Evolutionary conservation across 345 rosid species (phyloP).

Genomic region (Populus simonii): DNA sequence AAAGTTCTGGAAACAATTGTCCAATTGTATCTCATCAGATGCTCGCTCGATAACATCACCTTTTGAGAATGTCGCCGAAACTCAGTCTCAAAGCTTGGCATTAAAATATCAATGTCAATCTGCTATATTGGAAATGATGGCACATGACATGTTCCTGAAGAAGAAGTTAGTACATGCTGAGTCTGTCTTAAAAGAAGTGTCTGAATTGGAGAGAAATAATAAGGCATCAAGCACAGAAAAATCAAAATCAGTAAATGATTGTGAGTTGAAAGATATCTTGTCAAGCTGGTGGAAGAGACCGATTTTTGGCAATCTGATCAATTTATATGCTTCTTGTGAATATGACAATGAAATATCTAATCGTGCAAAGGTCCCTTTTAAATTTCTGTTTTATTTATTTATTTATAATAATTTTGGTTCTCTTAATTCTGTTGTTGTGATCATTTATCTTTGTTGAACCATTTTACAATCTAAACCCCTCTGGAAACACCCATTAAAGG

Average conservation of each 20-base stretch:
- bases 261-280: conserved; percentile 45
- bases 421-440: background rate
- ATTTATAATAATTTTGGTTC: background rate
- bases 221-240: conserved; percentile 27
- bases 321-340: conserved; percentile 52
- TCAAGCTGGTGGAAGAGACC: conserved; percentile 61
- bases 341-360: conserved; percentile 45
- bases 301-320: conserved; percentile 49
- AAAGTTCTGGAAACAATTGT: conserved; percentile 64
- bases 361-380: conserved; percentile 47
- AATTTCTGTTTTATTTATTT: background rate
- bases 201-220: conserved; percentile 28
- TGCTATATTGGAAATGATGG: conserved; percentile 71
- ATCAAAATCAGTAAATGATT: conserved; percentile 29
- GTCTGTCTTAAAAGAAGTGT: conserved; percentile 36
- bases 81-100: conserved; percentile 44
- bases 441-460: background rate
- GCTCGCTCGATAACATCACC: conserved; percentile 35
- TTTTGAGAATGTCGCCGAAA: conserved; percentile 37
- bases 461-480: background rate
- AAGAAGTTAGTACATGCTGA: conserved; percentile 66
- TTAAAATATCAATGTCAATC: conserved; percentile 63
- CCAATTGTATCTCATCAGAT: conserved; percentile 39
- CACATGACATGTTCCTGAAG: conserved; percentile 69
- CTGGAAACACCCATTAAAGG: background rate